phyloP scores from a whole-genome alignment of 2,329 filamentous ascomycete species.

The Monosporascus sp. region DNA sequence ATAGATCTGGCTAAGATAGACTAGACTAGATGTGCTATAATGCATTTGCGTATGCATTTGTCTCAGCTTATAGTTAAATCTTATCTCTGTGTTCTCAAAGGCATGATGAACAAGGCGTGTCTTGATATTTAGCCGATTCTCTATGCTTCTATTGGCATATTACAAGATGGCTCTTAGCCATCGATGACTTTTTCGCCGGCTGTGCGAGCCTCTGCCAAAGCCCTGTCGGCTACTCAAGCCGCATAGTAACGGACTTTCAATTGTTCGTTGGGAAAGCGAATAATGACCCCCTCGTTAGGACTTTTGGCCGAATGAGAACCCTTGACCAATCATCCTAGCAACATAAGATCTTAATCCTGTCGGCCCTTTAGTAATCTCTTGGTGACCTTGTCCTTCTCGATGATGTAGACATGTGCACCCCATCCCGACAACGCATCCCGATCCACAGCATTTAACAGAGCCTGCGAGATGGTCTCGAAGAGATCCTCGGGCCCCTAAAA shows the following conservation, averaged over 20 bases:
- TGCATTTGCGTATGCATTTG: slow-evolving; percentile 1
- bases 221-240: background rate
- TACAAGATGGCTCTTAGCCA: slow-evolving; percentile 16
- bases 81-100: background rate
- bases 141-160: slow-evolving; percentile 8
- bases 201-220: too few species aligned
- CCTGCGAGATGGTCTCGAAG: slow-evolving; percentile 97
- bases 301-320: background rate
- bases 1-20: slow-evolving; percentile 32
- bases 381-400: slow-evolving; percentile 99
- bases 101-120: background rate
- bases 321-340: background rate
- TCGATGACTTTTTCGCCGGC: slow-evolving; percentile 8
- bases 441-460: slow-evolving; percentile 91
- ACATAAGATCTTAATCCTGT: slow-evolving; percentile 63
- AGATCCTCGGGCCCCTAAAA: slow-evolving; percentile 79
- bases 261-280: background rate
- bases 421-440: slow-evolving; percentile 94
- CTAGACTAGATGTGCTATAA: slow-evolving; percentile 23
- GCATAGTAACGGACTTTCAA: background rate
- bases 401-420: slow-evolving; percentile 98
- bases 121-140: slow-evolving; percentile 5
- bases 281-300: background rate
- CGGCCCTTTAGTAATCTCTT: slow-evolving; percentile 97
- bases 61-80: slow-evolving; percentile 6